These are phyloP conservation scores for Gentiana straminea DNA, from an alignment of 257 asterid species.

Conservation along the genomic window DNA sequence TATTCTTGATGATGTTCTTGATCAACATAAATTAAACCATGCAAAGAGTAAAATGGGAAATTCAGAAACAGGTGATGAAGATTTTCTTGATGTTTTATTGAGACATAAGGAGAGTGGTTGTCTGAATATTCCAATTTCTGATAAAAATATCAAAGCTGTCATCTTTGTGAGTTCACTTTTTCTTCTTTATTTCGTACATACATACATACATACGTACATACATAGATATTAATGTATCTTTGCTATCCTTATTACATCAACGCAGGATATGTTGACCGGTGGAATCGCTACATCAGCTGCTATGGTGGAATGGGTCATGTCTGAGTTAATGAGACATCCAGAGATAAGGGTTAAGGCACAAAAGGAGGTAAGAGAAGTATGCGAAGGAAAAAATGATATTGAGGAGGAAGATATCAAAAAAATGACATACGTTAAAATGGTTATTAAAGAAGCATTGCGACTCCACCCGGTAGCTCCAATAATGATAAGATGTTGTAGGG, in stretches of 20 bases:
- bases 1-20: slow-evolving; percentile 21
- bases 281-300: neutral
- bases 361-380: neutral
- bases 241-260: neutral
- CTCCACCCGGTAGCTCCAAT: neutral
- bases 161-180: slow-evolving; percentile 15
- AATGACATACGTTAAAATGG: neutral
- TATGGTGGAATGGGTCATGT: neutral
- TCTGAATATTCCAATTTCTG: slow-evolving; percentile 18
- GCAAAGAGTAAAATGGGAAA: slow-evolving; percentile 1
- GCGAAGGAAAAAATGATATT: neutral
- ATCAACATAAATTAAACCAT: slow-evolving; percentile 22
- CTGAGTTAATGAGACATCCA: neutral
- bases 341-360: neutral
- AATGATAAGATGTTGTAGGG: neutral
- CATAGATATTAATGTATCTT: neutral
- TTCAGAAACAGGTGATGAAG: neutral
- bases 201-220: neutral
- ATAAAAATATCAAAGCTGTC: slow-evolving; percentile 22
- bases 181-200: neutral
- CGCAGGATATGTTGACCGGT: neutral
- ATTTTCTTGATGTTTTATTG: neutral
- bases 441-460: neutral
- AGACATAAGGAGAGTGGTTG: slow-evolving; percentile 7
- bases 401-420: neutral